A percentile compares a stretch with the other conserved stretches of the same genome.
Evolutionary conservation across 2,329 filamentous ascomycete species (phyloP).

Genomic region (Lecanicillium sp.): DNA sequence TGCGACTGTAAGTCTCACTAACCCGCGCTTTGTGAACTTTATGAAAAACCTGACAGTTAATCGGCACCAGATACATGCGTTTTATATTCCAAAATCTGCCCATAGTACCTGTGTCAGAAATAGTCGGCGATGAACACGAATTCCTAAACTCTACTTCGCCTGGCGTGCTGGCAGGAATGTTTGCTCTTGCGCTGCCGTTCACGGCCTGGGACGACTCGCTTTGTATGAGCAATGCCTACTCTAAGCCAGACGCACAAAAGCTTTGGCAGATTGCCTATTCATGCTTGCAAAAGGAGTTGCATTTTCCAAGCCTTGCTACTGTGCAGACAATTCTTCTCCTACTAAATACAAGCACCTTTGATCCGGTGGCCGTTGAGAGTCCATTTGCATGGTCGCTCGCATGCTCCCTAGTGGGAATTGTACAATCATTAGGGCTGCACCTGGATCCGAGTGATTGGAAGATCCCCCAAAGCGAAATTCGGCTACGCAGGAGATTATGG

Average conservation of each 20-base stretch:
- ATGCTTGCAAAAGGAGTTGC: slow-evolving; percentile 13
- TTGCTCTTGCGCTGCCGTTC: slow-evolving; percentile 13
- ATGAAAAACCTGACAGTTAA: not conserved
- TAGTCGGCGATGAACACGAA: slow-evolving; percentile 7
- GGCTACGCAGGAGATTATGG: slow-evolving; percentile 12
- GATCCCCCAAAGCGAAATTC: slow-evolving; percentile 10
- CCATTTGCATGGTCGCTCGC: slow-evolving; percentile 12
- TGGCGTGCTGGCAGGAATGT: slow-evolving; percentile 12
- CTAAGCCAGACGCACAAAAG: slow-evolving; percentile 10
- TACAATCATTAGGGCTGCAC: slow-evolving; percentile 11
- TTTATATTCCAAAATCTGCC: slow-evolving; percentile 14
- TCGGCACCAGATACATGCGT: slow-evolving; percentile 2
- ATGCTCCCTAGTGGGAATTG: slow-evolving; percentile 9
- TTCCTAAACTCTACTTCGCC: slow-evolving; percentile 11
- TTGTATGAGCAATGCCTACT: slow-evolving; percentile 13
- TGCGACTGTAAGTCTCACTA: slow-evolving; percentile 11
- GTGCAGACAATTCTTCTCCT: slow-evolving; percentile 12
- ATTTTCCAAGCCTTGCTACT: slow-evolving; percentile 11
- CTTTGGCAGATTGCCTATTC: slow-evolving; percentile 14
- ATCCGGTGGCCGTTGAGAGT: slow-evolving; percentile 12
- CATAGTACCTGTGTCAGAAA: slow-evolving; percentile 11
- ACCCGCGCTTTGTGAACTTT: not conserved
- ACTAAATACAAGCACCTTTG: slow-evolving; percentile 10
- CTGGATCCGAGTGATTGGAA: slow-evolving; percentile 12
- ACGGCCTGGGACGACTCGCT: slow-evolving; percentile 13